phyloP scores from a whole-genome alignment of 768 basidiomycete species.

The Glaciozyma antarctica region DNA sequence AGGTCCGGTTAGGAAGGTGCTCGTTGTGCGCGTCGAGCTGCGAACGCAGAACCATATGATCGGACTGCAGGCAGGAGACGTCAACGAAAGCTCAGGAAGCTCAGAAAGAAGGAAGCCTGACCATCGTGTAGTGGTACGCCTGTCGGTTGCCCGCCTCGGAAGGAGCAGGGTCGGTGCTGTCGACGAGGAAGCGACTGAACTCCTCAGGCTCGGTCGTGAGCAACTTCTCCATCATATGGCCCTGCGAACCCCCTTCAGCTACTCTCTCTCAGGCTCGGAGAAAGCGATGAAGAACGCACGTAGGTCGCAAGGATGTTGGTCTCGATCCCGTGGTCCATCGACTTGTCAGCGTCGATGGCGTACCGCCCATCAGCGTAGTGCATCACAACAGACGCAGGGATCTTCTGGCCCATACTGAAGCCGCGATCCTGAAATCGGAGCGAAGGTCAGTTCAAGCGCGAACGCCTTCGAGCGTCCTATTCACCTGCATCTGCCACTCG shows the following conservation, averaged over 20 bases:
- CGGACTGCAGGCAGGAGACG: constrained; percentile 36
- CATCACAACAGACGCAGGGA: constrained; percentile 62
- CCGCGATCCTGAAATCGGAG: constrained; percentile 44
- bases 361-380: constrained; percentile 46
- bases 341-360: constrained; percentile 42
- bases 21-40: constrained; percentile 80
- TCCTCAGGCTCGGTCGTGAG: constrained; percentile 58
- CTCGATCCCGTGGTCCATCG: constrained; percentile 24
- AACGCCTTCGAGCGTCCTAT: constrained; percentile 30
- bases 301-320: constrained; percentile 18
- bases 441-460: not conserved
- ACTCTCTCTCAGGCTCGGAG: not conserved
- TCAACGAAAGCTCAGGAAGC: not conserved
- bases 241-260: constrained; percentile 45
- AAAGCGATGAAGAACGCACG: constrained; percentile 2
- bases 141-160: constrained; percentile 45
- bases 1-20: constrained; percentile 76
- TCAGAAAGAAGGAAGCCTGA: constrained; percentile 37
- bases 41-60: constrained; percentile 74
- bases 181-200: constrained; percentile 48
- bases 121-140: constrained; percentile 79
- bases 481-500: constrained; percentile 54
- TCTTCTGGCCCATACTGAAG: constrained; percentile 70
- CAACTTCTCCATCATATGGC: constrained; percentile 78
- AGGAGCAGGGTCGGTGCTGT: constrained; percentile 38